Evolutionary conservation across 1,284 basidiomycete genomes (phyloP), one percentile per base, ranked within the genome.

Genomic region (Coriolopsis trogii): DNA sequence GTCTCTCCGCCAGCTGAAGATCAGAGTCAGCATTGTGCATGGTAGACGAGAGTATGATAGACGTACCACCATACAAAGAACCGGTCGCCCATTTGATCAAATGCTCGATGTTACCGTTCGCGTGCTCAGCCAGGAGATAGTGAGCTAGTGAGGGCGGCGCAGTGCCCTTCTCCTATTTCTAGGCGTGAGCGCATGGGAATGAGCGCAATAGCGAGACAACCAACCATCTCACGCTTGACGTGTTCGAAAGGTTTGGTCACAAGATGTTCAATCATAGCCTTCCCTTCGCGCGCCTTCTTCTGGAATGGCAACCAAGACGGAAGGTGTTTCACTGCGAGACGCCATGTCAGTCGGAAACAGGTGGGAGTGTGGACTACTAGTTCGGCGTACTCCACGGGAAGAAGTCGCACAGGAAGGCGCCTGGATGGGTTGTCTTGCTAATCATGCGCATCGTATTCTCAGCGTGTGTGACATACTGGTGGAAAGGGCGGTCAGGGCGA

Each of bases 231-330:
- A 6, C 49, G 39, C 49, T 67, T 68, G 10, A 70, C 70, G 24
- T 60, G 60, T 15, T 66, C 56, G 37, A 63, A 67, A 1, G 70
- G 70, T 29, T 46, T 58, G 20, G 60, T 51, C 10, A 65, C 64
- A 31, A 68, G 47, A 2, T 47, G 31, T 20, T 60, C 60, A 29
- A 60, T 58, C 46, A 58, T 56, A 15, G 43, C 30, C 7, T 52
- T 40, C 36, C 64, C 68, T 18, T 38, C 33, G 23, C 38, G 52
- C 12, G 67, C 71, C 16, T 57, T 28, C 15, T 46, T 51, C 37
- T 70, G 67, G 60, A 73, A 74, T 3, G 71, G 70, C 18, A 73
- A 53, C 71, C 73, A 73, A 4, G 60, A 59, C 1, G 73, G 73
- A 9, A 73, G 41, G 46, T 69, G 59, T 16, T 62, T 63, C 52